These are phyloP conservation scores for Citrus reticulata DNA, from an alignment of 345 rosid species.

Conservation along the genomic window DNA sequence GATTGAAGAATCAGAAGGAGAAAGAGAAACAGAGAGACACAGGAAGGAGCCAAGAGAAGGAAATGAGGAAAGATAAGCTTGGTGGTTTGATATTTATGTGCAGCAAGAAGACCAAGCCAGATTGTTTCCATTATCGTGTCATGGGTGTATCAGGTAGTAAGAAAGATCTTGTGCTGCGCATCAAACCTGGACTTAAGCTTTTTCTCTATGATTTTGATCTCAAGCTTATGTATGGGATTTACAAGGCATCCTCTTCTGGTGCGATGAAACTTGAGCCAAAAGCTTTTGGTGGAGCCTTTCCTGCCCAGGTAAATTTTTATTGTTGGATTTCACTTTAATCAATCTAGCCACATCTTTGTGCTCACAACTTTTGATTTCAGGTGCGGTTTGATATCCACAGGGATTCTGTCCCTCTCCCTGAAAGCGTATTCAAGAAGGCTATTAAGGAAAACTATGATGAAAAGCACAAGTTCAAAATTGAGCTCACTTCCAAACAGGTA, in stretches of 20 bases:
- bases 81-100: slow-evolving; percentile 98
- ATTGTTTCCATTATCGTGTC: slow-evolving; percentile 69
- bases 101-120: slow-evolving; percentile 82
- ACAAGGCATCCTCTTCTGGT: slow-evolving; percentile 76
- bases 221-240: slow-evolving; percentile 83
- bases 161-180: slow-evolving; percentile 56
- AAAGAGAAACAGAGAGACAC: slow-evolving; percentile 18
- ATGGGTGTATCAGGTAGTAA: slow-evolving; percentile 67
- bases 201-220: slow-evolving; percentile 90
- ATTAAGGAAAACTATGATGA: slow-evolving; percentile 68
- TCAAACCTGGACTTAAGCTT: slow-evolving; percentile 78
- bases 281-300: slow-evolving; percentile 90
- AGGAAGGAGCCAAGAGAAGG: slow-evolving; percentile 16
- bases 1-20: slow-evolving; percentile 7
- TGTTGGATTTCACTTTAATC: neutral
- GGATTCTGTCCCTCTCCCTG: slow-evolving; percentile 79
- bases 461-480: slow-evolving; percentile 70
- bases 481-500: slow-evolving; percentile 67
- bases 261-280: slow-evolving; percentile 78
- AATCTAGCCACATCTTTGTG: slow-evolving; percentile 2
- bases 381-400: slow-evolving; percentile 60
- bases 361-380: slow-evolving; percentile 36
- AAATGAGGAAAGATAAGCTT: slow-evolving; percentile 35
- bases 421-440: slow-evolving; percentile 68
- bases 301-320: slow-evolving; percentile 62